Base-by-base conservation (phyloP, 768 basidiomycete genomes). In the Nidularia pulvinata region DNA sequence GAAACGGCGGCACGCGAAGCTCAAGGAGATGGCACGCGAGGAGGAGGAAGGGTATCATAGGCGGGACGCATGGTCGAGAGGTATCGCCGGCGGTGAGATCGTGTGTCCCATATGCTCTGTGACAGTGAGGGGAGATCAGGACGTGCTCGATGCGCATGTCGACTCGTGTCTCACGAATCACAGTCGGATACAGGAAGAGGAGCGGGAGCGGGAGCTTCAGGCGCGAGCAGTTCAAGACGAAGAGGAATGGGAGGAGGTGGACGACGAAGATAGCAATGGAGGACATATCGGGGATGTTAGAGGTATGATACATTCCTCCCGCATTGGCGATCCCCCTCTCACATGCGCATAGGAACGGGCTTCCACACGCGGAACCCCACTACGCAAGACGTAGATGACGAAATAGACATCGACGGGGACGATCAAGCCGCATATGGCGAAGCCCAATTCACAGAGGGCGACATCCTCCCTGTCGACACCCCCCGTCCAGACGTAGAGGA, bases 361-460 rank as follows among this genome's bases (percentile, higher is more conserved):
- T 90, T 92, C 64, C 77, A 83, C 53, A 77, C 83, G 7, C 84
- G 88, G 39, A 73, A 82, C 55, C 71, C 69, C 25, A 65, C 75
- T n/a, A 73, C 78, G 14, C 71, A 77, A 55, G 89, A 91, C 54
- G 78, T 89, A 2, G 91, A 93, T 33, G 90, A 88, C 14, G 91
- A 91, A 46, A 75, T 93, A 7, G 91, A 93, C 53, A 73, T 92
- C 7, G 91, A 91, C 53, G 90, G 91, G 2, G 88, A 89, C 52
- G 90, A 91, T 62, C 77, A 84, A 51, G 78, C 64, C 3, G 60
- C 78, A 1, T 93, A 83, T 61, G 91, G 91, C 1, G 79, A 81
- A 14, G 76, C 80, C 0, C 91, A 93, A 62, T 93, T 93, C 65
- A 86, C 84, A 7, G 90, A 92, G 65, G 76, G 76, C 2, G 91